Conservation (phyloP, 2,329 filamentous ascomycete genomes). For the Rhinocladiella mackenziei region DNA sequence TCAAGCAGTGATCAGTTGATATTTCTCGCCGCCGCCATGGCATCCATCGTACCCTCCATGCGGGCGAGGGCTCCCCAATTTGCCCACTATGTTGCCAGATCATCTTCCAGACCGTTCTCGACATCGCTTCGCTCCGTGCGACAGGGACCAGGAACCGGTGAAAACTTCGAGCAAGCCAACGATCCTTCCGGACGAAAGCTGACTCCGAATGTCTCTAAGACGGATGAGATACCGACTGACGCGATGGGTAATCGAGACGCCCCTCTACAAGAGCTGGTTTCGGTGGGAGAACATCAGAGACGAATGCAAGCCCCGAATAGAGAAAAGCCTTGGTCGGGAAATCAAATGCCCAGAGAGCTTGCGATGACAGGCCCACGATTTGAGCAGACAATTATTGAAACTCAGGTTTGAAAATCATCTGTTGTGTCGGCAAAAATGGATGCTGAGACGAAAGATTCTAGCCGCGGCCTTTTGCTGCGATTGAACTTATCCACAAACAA, state of each 20-base stretch:
- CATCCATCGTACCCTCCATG: constrained; percentile 17
- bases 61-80: constrained; percentile 10
- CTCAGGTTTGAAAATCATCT: constrained; percentile 63
- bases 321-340: constrained; percentile 72
- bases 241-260: constrained; percentile 49
- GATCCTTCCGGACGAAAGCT: constrained; percentile 52
- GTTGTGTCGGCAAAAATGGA: constrained; percentile 31
- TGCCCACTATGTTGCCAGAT: constrained; percentile 60
- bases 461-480: constrained; percentile 86
- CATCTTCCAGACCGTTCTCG: constrained; percentile 53
- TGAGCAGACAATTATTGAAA: constrained; percentile 90
- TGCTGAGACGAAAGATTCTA: constrained; percentile 39
- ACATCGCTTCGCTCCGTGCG: constrained; percentile 25
- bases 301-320: constrained; percentile 83
- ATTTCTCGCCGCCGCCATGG: constrained; percentile 12
- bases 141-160: constrained; percentile 29
- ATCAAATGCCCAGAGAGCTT: constrained; percentile 72
- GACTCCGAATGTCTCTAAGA: constrained; percentile 56
- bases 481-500: constrained; percentile 93
- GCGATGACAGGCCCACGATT: constrained; percentile 95
- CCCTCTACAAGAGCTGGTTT: constrained; percentile 53
- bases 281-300: constrained; percentile 54
- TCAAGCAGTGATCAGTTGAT: neutral
- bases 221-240: constrained; percentile 55
- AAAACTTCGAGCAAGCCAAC: constrained; percentile 50